Evolutionary conservation across 805 yeast species (phyloP).

Genomic region (Nakazawaea populi): DNA sequence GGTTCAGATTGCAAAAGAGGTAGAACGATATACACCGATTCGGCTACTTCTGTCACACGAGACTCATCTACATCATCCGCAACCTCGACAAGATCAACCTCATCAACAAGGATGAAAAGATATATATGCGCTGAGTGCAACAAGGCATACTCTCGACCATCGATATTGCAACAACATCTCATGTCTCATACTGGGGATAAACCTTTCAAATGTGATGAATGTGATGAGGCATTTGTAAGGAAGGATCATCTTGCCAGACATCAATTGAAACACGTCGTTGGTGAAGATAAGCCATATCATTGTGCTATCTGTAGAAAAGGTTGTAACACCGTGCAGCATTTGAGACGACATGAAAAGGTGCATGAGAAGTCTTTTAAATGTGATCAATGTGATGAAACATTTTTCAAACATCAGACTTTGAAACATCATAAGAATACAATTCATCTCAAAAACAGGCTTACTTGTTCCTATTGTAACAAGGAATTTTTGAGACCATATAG

Average conservation of each 20-base stretch:
- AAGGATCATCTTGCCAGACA: conserved; percentile 82
- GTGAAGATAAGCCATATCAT: conserved; percentile 57
- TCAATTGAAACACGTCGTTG: conserved; percentile 48
- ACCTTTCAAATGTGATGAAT: conserved; percentile 63
- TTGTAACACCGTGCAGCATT: conserved; percentile 72
- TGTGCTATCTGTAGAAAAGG: conserved; percentile 81
- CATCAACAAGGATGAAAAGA: conserved; percentile 46
- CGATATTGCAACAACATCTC: conserved; percentile 75
- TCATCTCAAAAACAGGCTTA: conserved; percentile 49
- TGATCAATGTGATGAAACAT: conserved; percentile 60
- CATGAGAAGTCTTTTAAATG: conserved; percentile 69
- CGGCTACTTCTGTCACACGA: neutral
- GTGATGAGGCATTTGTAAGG: conserved; percentile 63
- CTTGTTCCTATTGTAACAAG: conserved; percentile 60
- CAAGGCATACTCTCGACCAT: conserved; percentile 76
- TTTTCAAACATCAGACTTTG: conserved; percentile 70
- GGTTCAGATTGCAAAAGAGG: neutral
- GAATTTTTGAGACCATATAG: conserved; percentile 59
- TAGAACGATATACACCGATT: neutral
- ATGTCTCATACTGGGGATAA: conserved; percentile 76
- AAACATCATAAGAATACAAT: conserved; percentile 62
- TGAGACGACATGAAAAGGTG: conserved; percentile 75
- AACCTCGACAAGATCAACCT: conserved; percentile 21
- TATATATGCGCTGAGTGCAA: conserved; percentile 68
- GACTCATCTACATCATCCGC: conserved; percentile 5